Base-by-base conservation (phyloP, 306 rosid genomes). In the Fragaria vesca region DNA sequence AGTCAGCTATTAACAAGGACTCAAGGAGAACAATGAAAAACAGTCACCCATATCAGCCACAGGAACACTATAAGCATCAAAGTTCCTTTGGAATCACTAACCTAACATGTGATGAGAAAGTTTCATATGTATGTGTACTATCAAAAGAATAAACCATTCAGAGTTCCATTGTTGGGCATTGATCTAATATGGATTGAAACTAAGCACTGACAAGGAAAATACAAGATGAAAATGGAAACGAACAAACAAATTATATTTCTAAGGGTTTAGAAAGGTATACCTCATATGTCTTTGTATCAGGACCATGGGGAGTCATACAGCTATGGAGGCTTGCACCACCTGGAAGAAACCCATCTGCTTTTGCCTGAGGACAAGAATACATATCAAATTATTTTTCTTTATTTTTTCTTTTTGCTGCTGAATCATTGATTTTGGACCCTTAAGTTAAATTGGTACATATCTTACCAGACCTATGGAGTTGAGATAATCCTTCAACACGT, bases 231-330 rank as follows among this genome's bases (percentile, higher is more conserved):
- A 45, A 28, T 51, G 46, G 34, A 52, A 63, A 2, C 8, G 1
- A 42, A 28, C 18, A 6, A 4, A 75, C 17, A 75, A 12, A 46
- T 48, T 16, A 24, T 58, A 15, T 11, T 61, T 79, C 7, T 47
- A 69, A 76, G 73, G 73, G 40, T 72, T 51, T 42, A 20, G 40
- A 82, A 67, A 71, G 32, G 34, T 52, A 69, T 87, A 93, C 98
- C 98, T 94, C 98, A 58, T 87, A 95, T 8, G 96, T 89, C 77
- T 92, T 89, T 12, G 98, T 95, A 78, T 95, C 97, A 12, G 98
- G 98, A 74, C 98, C 98, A 81, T 95, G 98, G n/a, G 97, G 98
- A 72, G 95, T 89, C 98, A 95, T 95, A 80, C 97, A 95, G 83
- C 83, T 91, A 80, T 95, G 98, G 68, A 95, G 98, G 82, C 98